phyloP scores from a whole-genome alignment of 768 basidiomycete species.

The Leccinum subgranulosum region DNA sequence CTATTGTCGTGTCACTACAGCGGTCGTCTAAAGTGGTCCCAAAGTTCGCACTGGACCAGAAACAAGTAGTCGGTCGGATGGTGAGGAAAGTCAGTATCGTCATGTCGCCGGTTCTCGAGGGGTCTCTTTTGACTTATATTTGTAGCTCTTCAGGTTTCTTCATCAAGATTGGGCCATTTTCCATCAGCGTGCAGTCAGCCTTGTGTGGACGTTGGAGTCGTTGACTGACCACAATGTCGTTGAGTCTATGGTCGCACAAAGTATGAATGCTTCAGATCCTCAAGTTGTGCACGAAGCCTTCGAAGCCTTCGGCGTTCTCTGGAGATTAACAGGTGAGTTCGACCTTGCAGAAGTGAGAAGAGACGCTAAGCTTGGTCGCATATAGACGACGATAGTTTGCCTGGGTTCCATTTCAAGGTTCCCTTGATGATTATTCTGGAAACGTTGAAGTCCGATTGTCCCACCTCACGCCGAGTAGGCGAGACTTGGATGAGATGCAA shows the following conservation, averaged over 20 bases:
- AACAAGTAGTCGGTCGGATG: constrained; percentile 56
- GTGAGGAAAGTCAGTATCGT: constrained; percentile 42
- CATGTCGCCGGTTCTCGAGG: not conserved
- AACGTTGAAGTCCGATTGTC: constrained; percentile 73
- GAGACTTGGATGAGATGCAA: constrained; percentile 98
- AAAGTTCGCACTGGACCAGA: constrained; percentile 50
- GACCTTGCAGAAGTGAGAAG: not conserved
- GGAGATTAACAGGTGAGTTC: constrained; percentile 77
- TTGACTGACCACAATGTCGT: constrained; percentile 56
- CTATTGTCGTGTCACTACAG: constrained; percentile 54
- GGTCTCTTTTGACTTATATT: constrained; percentile 4
- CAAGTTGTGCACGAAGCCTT: constrained; percentile 54
- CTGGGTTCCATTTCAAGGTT: constrained; percentile 78
- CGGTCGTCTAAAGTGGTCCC: constrained; percentile 50
- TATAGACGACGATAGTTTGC: constrained; percentile 74
- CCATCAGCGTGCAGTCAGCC: constrained; percentile 75
- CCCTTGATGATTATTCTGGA: constrained; percentile 90
- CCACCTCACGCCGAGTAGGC: constrained; percentile 68
- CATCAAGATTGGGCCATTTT: constrained; percentile 62
- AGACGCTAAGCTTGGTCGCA: constrained; percentile 3
- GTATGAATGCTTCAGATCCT: constrained; percentile 56
- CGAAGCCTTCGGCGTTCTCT: constrained; percentile 89
- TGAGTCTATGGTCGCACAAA: constrained; percentile 75
- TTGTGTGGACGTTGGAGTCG: constrained; percentile 78
- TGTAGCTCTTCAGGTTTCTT: constrained; percentile 72